Evolutionary conservation across 768 basidiomycete genomes (phyloP).

Genomic region (Termitomyces sp.): DNA sequence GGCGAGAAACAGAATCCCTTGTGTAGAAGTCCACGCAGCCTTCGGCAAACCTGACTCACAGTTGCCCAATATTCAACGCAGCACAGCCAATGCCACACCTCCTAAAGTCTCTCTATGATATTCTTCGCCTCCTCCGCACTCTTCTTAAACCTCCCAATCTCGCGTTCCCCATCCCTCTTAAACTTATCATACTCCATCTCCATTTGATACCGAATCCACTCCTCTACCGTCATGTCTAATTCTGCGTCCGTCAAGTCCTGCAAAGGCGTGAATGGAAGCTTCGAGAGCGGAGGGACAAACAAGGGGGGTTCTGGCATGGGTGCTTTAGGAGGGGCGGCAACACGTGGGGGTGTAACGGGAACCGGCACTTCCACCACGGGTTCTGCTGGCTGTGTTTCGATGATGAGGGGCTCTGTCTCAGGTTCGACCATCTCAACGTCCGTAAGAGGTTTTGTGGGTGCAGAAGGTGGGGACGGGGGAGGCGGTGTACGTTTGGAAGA

Average conservation of each 20-base stretch:
- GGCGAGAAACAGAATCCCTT: neutral
- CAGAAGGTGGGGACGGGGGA: neutral
- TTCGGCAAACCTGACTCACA: neutral
- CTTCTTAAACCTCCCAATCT: slow-evolving; percentile 33
- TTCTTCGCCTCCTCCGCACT: slow-evolving; percentile 35
- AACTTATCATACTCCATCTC: slow-evolving; percentile 56
- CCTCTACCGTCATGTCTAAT: slow-evolving; percentile 73
- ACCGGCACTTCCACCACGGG: neutral
- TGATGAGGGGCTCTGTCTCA: neutral
- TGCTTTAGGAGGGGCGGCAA: slow-evolving; percentile 5
- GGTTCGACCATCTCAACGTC: slow-evolving; percentile 26
- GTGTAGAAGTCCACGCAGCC: neutral
- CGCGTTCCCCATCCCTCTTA: slow-evolving; percentile 38
- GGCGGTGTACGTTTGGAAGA: neutral
- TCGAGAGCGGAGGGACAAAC: slow-evolving; percentile 34
- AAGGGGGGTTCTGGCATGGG: slow-evolving; percentile 3
- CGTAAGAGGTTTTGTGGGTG: neutral
- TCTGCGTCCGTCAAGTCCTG: slow-evolving; percentile 56
- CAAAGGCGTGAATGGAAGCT: slow-evolving; percentile 37
- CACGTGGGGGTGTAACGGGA: slow-evolving; percentile 10
- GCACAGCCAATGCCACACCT: neutral
- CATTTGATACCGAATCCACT: slow-evolving; percentile 79
- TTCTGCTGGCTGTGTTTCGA: neutral
- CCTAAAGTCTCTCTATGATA: slow-evolving; percentile 29
- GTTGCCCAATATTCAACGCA: neutral